These are phyloP conservation scores for Cutaneotrichosporon sp. DNA, from an alignment of 1,284 basidiomycete genomes.

Conservation along the genomic window DNA sequence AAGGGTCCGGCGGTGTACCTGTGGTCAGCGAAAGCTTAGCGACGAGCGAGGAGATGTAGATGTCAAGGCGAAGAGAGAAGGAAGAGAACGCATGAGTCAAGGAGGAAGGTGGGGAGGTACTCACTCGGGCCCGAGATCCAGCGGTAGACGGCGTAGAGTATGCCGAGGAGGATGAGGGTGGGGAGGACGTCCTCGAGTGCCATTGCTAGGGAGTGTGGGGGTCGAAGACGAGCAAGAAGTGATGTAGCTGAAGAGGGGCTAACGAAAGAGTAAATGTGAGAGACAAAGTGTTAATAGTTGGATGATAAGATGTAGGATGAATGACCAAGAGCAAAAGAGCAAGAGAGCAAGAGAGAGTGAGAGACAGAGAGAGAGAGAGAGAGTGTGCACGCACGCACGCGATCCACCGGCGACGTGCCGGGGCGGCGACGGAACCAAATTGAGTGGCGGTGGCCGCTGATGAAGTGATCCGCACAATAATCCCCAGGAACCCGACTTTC, in stretches of 20 bases:
- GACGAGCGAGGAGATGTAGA: too few relatives aligned
- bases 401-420: not conserved
- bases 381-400: not conserved
- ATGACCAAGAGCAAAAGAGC: too few relatives aligned
- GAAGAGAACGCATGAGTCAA: not conserved
- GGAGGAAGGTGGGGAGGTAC: slow-evolving; percentile 13
- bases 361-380: too few relatives aligned
- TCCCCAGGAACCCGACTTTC: not conserved
- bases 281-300: not conserved
- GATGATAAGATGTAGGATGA: too few relatives aligned
- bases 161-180: slow-evolving; percentile 40
- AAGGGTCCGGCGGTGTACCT: slow-evolving; percentile 26
- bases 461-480: not conserved
- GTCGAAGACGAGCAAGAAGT: not conserved
- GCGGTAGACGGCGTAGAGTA: slow-evolving; percentile 41
- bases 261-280: not conserved
- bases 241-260: not conserved
- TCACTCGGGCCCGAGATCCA: slow-evolving; percentile 41
- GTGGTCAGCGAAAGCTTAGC: slow-evolving; percentile 8
- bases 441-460: not conserved
- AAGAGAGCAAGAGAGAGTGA: too few relatives aligned
- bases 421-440: not conserved
- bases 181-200: slow-evolving; percentile 46
- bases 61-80: not conserved
- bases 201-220: slow-evolving; percentile 19